Evolutionary conservation across 306 rosid genomes (phyloP), one percentile per base, ranked within the genome.

Genomic region (Ormosia semicastrata): DNA sequence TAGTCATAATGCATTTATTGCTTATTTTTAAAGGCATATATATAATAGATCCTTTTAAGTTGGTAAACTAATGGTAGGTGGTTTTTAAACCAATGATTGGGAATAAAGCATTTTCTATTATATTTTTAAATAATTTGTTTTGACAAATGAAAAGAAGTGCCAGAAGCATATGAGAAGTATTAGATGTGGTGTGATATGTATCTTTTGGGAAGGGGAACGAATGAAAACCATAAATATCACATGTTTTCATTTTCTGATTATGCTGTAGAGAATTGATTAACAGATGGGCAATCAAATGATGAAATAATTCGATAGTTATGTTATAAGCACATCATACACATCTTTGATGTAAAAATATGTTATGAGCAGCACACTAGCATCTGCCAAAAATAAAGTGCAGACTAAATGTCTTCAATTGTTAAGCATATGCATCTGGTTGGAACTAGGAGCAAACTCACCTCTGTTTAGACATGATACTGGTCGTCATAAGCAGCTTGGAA

Each of bases 401-500:
- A 67, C 5, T 40, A 63, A 60, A 69, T 53, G 3, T n/a, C 40
- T 34, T 47, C 33, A 77, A 40, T 17, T 30, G 43, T 60, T 69
- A 63, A 69, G 76, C 70, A 80, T 18, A 39, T 5, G 3, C 34
- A 62, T 29, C 8, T 15, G 49, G 58, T 9, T 39, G 44, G 44
- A 34, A 17, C 29, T 65, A 56, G 56, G 53, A 82, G 56, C 33
- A 81, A 78, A 65, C 90, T 88, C 78, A 93, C 99, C 85, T 84
- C 8, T 76, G 3, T 80, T 92, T 36, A 63, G 91, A 63, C 95
- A 95, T 88, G 83, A 95, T 92, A 67, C 33, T n/a, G 7, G 80
- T 78, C 37, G 91, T 91, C 80, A 90, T 17, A 66, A 85, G 81
- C 54, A 93, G 85, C 85, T 95, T 95, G 87, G 66, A 86, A 68